Evolutionary conservation across 495 filamentous ascomycete species (phyloP).

Genomic region (Penicillium odoratum): DNA sequence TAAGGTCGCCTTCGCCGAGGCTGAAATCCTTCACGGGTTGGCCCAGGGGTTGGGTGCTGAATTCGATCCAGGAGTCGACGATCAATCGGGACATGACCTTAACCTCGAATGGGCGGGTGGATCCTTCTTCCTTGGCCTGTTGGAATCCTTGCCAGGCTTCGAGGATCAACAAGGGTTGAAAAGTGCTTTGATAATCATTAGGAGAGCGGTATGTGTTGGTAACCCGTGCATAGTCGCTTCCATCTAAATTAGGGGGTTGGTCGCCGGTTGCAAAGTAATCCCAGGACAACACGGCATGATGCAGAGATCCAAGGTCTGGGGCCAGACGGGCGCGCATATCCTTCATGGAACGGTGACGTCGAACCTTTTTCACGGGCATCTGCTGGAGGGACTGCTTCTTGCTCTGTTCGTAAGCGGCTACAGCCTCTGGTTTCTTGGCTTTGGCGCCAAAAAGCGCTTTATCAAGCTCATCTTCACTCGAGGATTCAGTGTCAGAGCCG

Average conservation of each 20-base stretch:
- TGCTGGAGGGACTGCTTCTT: slow-evolving; percentile 52
- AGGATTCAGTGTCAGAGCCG: slow-evolving; percentile 70
- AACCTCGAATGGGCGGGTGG: slow-evolving; percentile 74
- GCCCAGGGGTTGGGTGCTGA: slow-evolving; percentile 76
- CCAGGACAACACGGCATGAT: slow-evolving; percentile 86
- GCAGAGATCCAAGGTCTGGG: slow-evolving; percentile 82
- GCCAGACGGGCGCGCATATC: slow-evolving; percentile 92
- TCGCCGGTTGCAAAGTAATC: slow-evolving; percentile 87
- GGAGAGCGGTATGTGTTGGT: slow-evolving; percentile 73
- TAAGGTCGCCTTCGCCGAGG: slow-evolving; percentile 82
- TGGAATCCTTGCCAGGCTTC: slow-evolving; percentile 97
- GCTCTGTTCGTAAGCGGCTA: slow-evolving; percentile 55
- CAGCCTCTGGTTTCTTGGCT: slow-evolving; percentile 44
- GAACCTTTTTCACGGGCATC: slow-evolving; percentile 77
- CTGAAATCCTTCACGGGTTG: slow-evolving; percentile 66
- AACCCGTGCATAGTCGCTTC: slow-evolving; percentile 70
- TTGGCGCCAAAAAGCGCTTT: slow-evolving; percentile 59
- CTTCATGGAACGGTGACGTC: slow-evolving; percentile 72
- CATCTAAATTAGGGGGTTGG: slow-evolving; percentile 70
- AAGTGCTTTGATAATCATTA: slow-evolving; percentile 79
- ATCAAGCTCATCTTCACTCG: slow-evolving; percentile 67
- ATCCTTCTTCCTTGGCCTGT: slow-evolving; percentile 81
- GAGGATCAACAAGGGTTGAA: slow-evolving; percentile 85
- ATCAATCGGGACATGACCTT: slow-evolving; percentile 82
- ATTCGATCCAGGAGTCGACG: slow-evolving; percentile 90